Evolutionary conservation across 805 yeast genomes (phyloP).

Genomic region (Kodamaea jinghongensis): DNA sequence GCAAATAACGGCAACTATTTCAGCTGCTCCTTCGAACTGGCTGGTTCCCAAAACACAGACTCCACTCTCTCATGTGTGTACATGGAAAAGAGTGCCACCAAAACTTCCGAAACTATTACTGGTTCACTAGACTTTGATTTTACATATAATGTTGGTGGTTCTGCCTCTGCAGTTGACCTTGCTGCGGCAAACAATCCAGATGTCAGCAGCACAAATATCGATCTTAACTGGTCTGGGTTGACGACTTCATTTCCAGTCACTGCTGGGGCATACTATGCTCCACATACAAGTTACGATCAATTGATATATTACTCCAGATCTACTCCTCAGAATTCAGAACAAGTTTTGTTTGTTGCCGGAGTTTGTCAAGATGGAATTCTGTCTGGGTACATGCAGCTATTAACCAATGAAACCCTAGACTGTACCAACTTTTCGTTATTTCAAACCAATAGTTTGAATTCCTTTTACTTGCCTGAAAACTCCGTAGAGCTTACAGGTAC

Average conservation of each 20-base stretch:
- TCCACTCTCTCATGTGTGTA: too few species aligned
- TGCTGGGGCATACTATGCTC: slow-evolving; percentile 14
- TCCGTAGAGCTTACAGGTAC: neutral
- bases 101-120: neutral
- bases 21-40: slow-evolving; percentile 7
- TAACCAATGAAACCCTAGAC: slow-evolving; percentile 12
- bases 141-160: slow-evolving; percentile 19
- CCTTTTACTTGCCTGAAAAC: slow-evolving; percentile 15
- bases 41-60: neutral
- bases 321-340: slow-evolving; percentile 15
- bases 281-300: slow-evolving; percentile 8
- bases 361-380: slow-evolving; percentile 14
- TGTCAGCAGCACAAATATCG: slow-evolving; percentile 8
- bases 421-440: slow-evolving; percentile 13
- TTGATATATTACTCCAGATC: slow-evolving; percentile 15
- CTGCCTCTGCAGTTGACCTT: slow-evolving; percentile 13
- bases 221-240: slow-evolving; percentile 14
- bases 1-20: slow-evolving; percentile 14
- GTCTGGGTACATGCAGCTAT: slow-evolving; percentile 12
- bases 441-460: slow-evolving; percentile 13
- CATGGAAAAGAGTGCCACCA: too few species aligned
- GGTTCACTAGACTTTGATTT: slow-evolving; percentile 17
- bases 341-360: slow-evolving; percentile 14
- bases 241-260: slow-evolving; percentile 10
- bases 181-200: slow-evolving; percentile 10